Evolutionary conservation across 2,329 filamentous ascomycete species (phyloP), one percentile per base, ranked within the genome.

Genomic region (Colletotrichum neosansevieriae): DNA sequence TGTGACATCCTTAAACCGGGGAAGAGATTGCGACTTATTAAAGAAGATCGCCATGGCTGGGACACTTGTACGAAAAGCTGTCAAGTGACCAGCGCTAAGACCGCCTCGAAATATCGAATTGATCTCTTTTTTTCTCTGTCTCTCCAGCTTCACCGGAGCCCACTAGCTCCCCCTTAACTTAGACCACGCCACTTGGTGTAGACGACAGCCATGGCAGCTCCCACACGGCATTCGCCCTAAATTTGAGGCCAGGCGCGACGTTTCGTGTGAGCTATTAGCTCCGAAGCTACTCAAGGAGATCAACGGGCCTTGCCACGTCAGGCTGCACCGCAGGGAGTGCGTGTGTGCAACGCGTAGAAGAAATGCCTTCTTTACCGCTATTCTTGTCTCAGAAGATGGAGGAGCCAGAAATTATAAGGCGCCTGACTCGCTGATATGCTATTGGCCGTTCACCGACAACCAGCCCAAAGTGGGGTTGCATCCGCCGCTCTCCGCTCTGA

Each of bases 71-170:
- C 44, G 56, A 7, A n/a, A 7, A 34, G 12, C 19, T 36, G 49
- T 69, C 66, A 69, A 69, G 54, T 69, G 66, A 66, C 66, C 62
- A 32, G 56, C 47, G 49, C 66, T 69, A 69, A 36, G 40, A 54
- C 60, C 34, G 47, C 53, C 34, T 21, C 21, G 17, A 61, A 61
- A 51, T 53, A 44, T 50, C 24, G 40, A 53, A 44, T 66, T 69
- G 42, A 60, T 11, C 38, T 61, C 44, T 21, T 45, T 47, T 17
- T 34, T 49, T 9, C 36, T 29, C 29, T 29, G 29, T 29, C 54
- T 44, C 34, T 47, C 61, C 62, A 56, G 49, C 49, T 63, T 59
- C 66, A 24, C 65, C 36, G 47, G 47, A 54, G 40, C 17, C 29
- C 47, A 24, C 47, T 65, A 66, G 62, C 50, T 32, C 42, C 58